Conservation (phyloP, 2,329 filamentous ascomycete species). For the Sporothrix luriei region DNA sequence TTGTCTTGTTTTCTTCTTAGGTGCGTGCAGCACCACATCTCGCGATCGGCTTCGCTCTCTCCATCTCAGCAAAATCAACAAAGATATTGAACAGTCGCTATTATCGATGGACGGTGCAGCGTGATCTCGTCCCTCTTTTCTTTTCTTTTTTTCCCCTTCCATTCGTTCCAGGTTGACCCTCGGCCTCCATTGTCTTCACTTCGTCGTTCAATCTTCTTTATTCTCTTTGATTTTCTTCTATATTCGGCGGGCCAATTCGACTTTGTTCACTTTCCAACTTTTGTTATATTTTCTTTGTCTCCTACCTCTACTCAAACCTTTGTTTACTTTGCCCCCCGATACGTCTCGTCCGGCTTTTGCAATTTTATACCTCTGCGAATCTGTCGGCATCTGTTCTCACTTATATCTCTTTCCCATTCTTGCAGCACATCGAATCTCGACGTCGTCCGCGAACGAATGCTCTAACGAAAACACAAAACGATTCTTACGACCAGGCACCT, state of each 20-base stretch:
- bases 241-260: conserved; percentile 10
- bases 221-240: conserved; percentile 15
- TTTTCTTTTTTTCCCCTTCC: conserved; percentile 28
- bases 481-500: conserved; percentile 7
- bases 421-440: not conserved
- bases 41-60: conserved; percentile 16
- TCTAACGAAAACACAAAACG: not conserved
- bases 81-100: not conserved
- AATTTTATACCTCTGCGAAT: not conserved
- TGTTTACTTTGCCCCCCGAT: not conserved
- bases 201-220: conserved; percentile 20
- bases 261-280: conserved; percentile 7
- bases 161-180: conserved; percentile 35
- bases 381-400: not conserved
- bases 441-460: conserved; percentile 6
- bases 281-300: not conserved
- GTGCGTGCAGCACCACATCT: not conserved
- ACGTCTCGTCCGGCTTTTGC: not conserved
- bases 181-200: conserved; percentile 28
- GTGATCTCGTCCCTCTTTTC: conserved; percentile 11
- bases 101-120: conserved; percentile 18
- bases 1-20: not conserved
- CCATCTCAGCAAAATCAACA: conserved; percentile 10
- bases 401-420: not conserved
- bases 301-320: not conserved